Conservation (phyloP, 768 basidiomycete genomes). For the Leucocoprinus leucothites region DNA sequence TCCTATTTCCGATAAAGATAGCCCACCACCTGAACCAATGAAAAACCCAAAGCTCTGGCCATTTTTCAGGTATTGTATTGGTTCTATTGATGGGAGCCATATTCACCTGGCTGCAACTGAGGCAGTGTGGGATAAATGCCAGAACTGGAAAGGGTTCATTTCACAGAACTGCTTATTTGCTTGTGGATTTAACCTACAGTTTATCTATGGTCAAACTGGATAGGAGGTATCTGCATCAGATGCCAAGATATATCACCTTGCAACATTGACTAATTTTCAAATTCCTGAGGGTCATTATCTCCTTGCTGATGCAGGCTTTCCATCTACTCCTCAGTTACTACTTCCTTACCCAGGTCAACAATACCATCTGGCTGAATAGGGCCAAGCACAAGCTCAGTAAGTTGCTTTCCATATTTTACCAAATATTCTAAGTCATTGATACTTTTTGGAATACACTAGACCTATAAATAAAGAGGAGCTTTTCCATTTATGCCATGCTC, state of each 20-base stretch:
- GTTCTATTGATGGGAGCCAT: constrained; percentile 30
- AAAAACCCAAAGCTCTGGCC: constrained; percentile 26
- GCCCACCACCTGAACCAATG: constrained; percentile 10
- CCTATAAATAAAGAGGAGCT: no score
- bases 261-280: neutral
- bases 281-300: constrained; percentile 26
- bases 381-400: no score
- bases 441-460: no score
- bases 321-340: constrained; percentile 22
- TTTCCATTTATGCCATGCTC: no score
- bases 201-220: constrained; percentile 31
- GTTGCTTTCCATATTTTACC: no score
- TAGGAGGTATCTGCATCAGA: constrained; percentile 38
- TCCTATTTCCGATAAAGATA: constrained; percentile 16
- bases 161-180: constrained; percentile 35
- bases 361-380: constrained; percentile 35
- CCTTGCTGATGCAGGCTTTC: constrained; percentile 30
- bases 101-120: constrained; percentile 17
- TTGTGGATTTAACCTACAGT: constrained; percentile 27
- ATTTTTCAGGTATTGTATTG: constrained; percentile 26
- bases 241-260: constrained; percentile 19
- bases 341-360: constrained; percentile 26
- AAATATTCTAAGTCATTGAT: no score
- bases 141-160: constrained; percentile 25
- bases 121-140: constrained; percentile 6